phyloP scores from a whole-genome alignment of 1,139 yeast genomes.

The Saccharomycopsis phalli region DNA sequence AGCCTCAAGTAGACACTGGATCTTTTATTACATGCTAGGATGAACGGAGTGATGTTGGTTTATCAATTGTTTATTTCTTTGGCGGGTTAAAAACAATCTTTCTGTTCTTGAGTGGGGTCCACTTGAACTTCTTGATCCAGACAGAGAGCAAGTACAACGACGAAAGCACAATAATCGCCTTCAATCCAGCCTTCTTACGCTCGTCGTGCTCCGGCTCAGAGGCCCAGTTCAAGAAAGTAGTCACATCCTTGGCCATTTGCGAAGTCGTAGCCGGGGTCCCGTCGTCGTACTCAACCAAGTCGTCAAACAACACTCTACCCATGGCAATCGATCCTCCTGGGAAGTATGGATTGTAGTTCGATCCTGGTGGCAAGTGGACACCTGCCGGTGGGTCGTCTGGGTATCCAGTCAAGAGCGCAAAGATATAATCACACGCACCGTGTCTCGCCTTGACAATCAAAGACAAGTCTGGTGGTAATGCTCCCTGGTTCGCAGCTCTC shows the following conservation, averaged over 20 bases:
- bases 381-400: conserved; percentile 99
- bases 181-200: conserved; percentile 94
- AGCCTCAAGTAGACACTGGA: too few species aligned
- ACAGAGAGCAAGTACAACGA: conserved; percentile 74
- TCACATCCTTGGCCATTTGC: conserved; percentile 98
- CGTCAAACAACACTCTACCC: conserved; percentile 98
- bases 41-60: background rate
- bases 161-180: conserved; percentile 76
- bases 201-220: conserved; percentile 98
- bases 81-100: conserved; percentile 92
- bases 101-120: conserved; percentile 95
- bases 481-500: conserved; percentile 99
- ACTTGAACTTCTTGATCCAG: conserved; percentile 96
- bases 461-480: conserved; percentile 96
- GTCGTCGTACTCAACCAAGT: conserved; percentile 94
- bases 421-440: conserved; percentile 95
- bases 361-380: conserved; percentile 81
- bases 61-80: conserved; percentile 38
- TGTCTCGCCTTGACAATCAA: conserved; percentile 98
- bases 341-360: conserved; percentile 99
- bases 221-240: conserved; percentile 95
- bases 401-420: conserved; percentile 92
- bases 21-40: background rate
- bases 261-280: conserved; percentile 98
- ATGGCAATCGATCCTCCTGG: conserved; percentile 99